A percentile compares a stretch with the other conserved stretches of the same genome.
Conservation (phyloP, 1,284 basidiomycete genomes). For the Tilletiaria anomala region DNA sequence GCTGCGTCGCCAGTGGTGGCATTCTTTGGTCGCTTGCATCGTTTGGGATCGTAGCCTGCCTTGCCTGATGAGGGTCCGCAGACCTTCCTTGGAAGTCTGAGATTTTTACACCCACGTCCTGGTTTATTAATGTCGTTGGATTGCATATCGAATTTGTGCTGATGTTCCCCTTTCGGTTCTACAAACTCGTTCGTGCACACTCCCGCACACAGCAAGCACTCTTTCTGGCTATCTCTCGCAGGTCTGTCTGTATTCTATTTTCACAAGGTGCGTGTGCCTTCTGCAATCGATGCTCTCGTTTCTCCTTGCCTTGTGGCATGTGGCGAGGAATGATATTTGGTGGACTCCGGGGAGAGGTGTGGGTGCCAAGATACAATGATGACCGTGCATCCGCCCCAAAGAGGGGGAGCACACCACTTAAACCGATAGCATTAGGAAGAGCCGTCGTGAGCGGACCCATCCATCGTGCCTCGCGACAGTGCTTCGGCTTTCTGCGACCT, state of each 20-base stretch:
- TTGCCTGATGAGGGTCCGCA: slow-evolving; percentile 38
- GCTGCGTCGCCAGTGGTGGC: slow-evolving; percentile 30
- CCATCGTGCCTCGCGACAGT: no score
- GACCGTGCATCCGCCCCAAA: no score
- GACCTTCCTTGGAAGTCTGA: slow-evolving; percentile 42
- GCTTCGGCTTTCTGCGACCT: no score
- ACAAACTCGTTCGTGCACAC: not conserved
- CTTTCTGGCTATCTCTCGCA: not conserved
- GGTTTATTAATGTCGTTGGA: not conserved
- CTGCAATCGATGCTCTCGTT: no score
- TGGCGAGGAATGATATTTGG: no score
- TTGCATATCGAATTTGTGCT: slow-evolving; percentile 2
- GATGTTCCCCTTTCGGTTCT: not conserved
- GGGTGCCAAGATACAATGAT: no score
- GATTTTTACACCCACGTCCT: slow-evolving; percentile 5
- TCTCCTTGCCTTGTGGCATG: no score
- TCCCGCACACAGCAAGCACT: slow-evolving; percentile 8
- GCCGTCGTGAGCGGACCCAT: no score
- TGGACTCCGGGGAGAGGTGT: no score
- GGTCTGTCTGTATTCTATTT: not conserved
- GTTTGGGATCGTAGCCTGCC: slow-evolving; percentile 36
- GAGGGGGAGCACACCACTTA: no score
- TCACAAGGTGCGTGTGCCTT: no score
- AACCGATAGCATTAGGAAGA: no score
- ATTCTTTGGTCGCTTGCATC: slow-evolving; percentile 32